Percentiles rank a stretch among this genome's conserved stretches.
These are phyloP conservation scores for Orbilia brochopaga DNA, from an alignment of 2,329 filamentous ascomycete species.

Conservation along the genomic window DNA sequence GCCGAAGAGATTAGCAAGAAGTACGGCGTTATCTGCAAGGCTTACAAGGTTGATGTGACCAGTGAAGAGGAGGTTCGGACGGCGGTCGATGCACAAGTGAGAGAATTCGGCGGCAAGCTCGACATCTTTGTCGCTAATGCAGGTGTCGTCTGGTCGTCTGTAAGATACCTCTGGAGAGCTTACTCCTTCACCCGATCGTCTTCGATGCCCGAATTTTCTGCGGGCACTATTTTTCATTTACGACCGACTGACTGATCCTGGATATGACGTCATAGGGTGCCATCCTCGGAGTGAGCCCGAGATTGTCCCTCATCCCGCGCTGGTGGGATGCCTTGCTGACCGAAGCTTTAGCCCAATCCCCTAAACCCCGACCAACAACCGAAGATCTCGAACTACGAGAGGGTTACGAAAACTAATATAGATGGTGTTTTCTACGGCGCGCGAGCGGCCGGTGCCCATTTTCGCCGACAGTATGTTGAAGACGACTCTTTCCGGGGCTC, in stretches of 20 bases:
- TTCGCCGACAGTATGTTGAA: constrained; percentile 70
- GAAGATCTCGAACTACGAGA: constrained; percentile 63
- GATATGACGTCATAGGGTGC: constrained; percentile 31
- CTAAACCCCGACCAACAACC: constrained; percentile 16
- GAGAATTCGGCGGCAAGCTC: constrained; percentile 74
- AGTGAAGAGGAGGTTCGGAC: constrained; percentile 63
- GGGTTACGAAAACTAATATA: constrained; percentile 73
- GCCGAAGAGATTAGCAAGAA: constrained; percentile 69
- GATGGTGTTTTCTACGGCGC: constrained; percentile 81
- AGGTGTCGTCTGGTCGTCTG: constrained; percentile 69
- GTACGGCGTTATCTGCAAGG: constrained; percentile 71
- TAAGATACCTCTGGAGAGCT: constrained; percentile 3
- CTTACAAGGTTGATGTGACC: constrained; percentile 69
- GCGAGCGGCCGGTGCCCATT: constrained; percentile 71
- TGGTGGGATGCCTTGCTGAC: too few species aligned
- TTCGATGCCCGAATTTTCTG: background rate
- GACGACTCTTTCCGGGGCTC: constrained; percentile 69
- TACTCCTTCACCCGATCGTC: background rate
- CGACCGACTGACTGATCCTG: background rate
- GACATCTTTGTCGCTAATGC: constrained; percentile 82
- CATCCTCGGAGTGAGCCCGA: constrained; percentile 33
- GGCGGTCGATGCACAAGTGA: constrained; percentile 64
- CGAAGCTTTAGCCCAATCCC: constrained; percentile 18
- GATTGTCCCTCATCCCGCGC: too few species aligned
- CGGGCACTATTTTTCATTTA: background rate